Base-by-base conservation (phyloP, 2,329 filamentous ascomycete species). In the Epichloe glyceriae region DNA sequence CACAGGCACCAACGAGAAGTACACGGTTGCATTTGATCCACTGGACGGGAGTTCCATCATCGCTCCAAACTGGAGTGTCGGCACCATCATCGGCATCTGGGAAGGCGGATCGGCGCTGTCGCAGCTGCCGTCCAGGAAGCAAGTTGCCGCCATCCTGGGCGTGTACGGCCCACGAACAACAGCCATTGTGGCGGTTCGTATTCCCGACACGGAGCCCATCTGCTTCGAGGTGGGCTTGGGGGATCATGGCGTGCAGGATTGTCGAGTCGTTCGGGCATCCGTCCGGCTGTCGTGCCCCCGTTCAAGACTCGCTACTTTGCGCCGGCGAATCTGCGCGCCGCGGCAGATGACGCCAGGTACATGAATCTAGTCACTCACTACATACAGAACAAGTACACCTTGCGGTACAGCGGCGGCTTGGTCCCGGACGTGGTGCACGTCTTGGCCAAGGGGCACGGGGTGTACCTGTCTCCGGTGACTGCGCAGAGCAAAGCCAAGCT, bases 1-100 rank as follows among this genome's bases (percentile, higher is more conserved):
- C 26, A 7, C 26, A 8, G 26, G 26, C 26, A 30, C 26, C 26
- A 0, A 8, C 26, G 26, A 8, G 26, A 30, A 30, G 26, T 83
- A 83, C 62, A 74, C 78, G 0, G 63, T 82, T 8, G 79, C 78
- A 0, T 83, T 83, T 56, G 80, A 83, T 56, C 80, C 80, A 0
- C 71, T 83, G 0, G 80, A 83, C 56, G 80, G 80, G 11, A 79
- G 75, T 61, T 82, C 76, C 54, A 79, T 80, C 57, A 78, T 80
- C 42, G 73, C 68, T 0, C 69, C 76, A 1, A 79, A 79, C 58
- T 80, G 76, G 76, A 70, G 73, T 0, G 76, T 80, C 8, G 76
- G 76, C 20, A 73, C 78, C 45, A 83, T 83, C 53, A 64, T 81
- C 15, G 79, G 79, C 7, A 63, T 83, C 39, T 83, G 80, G 76